Evolutionary conservation across 78 protist genomes (phyloP), one percentile per base, ranked within the genome.

Genomic region (Dictyostelium intermedium): DNA sequence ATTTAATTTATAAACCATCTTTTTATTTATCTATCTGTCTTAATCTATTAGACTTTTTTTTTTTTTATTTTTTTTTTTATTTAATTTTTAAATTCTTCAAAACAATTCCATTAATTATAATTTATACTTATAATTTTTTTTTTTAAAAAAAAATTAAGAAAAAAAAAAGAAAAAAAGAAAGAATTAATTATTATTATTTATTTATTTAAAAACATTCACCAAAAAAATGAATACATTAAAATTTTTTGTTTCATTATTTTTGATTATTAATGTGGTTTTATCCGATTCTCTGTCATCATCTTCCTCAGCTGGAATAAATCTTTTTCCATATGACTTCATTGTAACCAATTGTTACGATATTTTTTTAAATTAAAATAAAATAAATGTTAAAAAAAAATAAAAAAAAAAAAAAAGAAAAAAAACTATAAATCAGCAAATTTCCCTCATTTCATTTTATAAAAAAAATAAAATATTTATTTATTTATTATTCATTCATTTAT

Each of bases 281-380:
- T 34, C 45, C 3, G 43, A 72, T 34, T 72, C 79, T 34, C 32
- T 35, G 0, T 72, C 79, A 16, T 69, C 77, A 4, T 72, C 79
- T 16, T 72, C 79, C 14, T 72, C 79, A 16, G 23, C 79, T 2
- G 79, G 47, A 30, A 32, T 27, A 13, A 27, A 34, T 34, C 34
- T 72, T 34, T 72, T 72, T 13, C 79, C 79, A 34, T 87, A 87
- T 63, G 93, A 87, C 50, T 87, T 77, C 69, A 78, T 87, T 23
- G 69, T 87, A 0, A n/a, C n/a, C n/a, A n/a, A 56, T 56, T 56
- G 66, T 56, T 56, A 56, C 1, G 66, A 56, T 56, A 56, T 56
- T 56, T 56, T 50, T 20, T 56, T 20, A 56, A 45, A 45, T n/a
- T 45, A 45, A 56, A 50, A 50, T 5, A 50, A 50, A 16, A 50